Evolutionary conservation across 768 basidiomycete genomes (phyloP), one percentile per base, ranked within the genome.

Genomic region (Termitomyces sp.): DNA sequence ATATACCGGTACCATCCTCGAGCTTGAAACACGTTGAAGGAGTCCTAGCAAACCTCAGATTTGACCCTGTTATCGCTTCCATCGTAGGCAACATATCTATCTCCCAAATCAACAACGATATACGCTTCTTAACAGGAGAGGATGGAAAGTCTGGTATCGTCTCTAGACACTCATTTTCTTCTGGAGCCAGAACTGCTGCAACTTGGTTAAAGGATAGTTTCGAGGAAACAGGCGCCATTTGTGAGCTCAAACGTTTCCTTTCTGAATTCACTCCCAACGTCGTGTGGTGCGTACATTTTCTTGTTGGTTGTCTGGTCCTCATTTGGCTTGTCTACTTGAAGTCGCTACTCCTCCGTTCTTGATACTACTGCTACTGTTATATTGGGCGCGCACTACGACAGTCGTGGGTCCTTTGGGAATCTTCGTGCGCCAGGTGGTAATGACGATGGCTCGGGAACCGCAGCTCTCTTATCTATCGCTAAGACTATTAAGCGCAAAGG

Each of bases 331-430:
- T 20, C 54, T 48, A 34, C 18, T 58, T 18, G 18, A 64, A 89
- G 91, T 68, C 78, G 82, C 45, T 91, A 91, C 64, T 55, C 75
- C 2, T 70, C 83, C 7, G 72, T 75, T n/a, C 75, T 74, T 46
- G 75, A 86, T 39, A 85, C 85, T 2, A 84, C 77, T 37, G 78
- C 85, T 30, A 86, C 79, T 1, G 83, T 94, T 45, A 76, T 97
- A 50, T 75, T 96, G 54, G 88, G 88, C 58, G 91, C 87, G 2
- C 95, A 96, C 70, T 97, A 95, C 67, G 93, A 97, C 68, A 92
- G 89, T 47, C 87, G 94, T 39, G 94, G 94, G 18, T 89, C 89
- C 0, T 96, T 93, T 68, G 95, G 94, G 12, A 84, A 76, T 61
- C 79, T 78, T 15, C 80, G 87, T 36, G 88, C 83, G 37, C 89